Evolutionary conservation across 345 rosid species (phyloP).

Genomic region (Atalantia buxifolia): DNA sequence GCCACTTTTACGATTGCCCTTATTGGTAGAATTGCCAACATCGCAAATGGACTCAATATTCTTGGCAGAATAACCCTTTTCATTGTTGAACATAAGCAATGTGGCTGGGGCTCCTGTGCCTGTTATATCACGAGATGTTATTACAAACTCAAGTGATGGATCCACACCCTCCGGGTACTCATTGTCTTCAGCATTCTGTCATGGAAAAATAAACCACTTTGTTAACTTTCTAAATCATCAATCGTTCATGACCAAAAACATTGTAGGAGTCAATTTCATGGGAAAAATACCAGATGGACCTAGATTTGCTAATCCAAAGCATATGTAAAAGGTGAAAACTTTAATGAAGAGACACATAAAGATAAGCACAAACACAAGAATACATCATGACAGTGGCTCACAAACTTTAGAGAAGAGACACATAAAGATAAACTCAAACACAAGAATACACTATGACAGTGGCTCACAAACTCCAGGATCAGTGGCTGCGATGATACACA

Average conservation of each 20-base stretch:
- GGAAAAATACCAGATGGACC: neutral
- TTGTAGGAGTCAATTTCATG: conserved; percentile 58
- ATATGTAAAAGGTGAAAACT: too few relatives aligned
- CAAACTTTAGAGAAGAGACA: too few relatives aligned
- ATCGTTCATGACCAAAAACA: too few relatives aligned
- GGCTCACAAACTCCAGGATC: too few relatives aligned
- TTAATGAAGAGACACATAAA: too few relatives aligned
- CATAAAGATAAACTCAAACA: too few relatives aligned
- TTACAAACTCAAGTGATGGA: conserved; percentile 70
- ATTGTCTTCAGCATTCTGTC: conserved; percentile 75
- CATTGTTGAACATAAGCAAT: conserved; percentile 61
- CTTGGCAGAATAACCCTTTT: conserved; percentile 52
- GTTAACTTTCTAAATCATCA: too few relatives aligned
- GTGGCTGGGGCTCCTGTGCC: conserved; percentile 65
- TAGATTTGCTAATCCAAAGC: too few relatives aligned
- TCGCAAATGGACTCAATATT: conserved; percentile 68
- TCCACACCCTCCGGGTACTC: conserved; percentile 56
- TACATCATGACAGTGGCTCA: too few relatives aligned
- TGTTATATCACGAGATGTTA: conserved; percentile 70
- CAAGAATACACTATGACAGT: too few relatives aligned
- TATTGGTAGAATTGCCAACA: conserved; percentile 59
- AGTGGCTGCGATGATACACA: too few relatives aligned
- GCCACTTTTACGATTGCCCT: conserved; percentile 57
- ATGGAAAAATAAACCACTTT: neutral
- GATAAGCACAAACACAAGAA: too few relatives aligned